A percentile compares a stretch with the other conserved stretches of the same genome.
These are phyloP conservation scores for Phytophthora aleatoria DNA, from an alignment of 352 stramenopile genomes.

Conservation along the genomic window DNA sequence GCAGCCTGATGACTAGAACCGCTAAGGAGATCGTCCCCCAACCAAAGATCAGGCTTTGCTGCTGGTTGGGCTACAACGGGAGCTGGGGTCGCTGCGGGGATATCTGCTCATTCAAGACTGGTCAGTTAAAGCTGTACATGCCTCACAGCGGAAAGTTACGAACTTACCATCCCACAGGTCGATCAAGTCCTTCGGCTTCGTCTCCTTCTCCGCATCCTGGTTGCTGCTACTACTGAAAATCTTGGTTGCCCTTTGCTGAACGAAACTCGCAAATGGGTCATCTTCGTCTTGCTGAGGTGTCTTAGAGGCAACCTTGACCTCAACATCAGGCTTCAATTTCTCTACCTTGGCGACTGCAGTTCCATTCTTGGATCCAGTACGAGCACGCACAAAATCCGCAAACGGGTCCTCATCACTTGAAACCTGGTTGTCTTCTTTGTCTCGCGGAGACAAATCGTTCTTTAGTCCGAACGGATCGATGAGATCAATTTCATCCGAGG, in stretches of 20 bases:
- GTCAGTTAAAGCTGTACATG: constrained; percentile 4
- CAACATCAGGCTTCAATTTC: constrained; percentile 8
- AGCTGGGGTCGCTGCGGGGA: constrained; percentile 1
- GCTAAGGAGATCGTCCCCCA: constrained; percentile 21
- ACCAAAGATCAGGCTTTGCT: constrained; percentile 31
- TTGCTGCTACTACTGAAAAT: constrained; percentile 33
- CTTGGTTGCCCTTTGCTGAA: constrained; percentile 55
- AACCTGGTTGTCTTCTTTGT: constrained; percentile 44
- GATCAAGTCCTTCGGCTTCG: constrained; percentile 58
- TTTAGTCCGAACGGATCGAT: constrained; percentile 36
- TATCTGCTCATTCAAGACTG: constrained; percentile 12
- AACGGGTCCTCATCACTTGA: constrained; percentile 61
- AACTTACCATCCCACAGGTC: constrained; percentile 67
- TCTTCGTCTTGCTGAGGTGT: constrained; percentile 43
- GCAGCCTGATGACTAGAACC: constrained; percentile 10
- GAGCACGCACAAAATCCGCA: constrained; percentile 60
- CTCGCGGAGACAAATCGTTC: constrained; percentile 7
- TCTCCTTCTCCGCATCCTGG: constrained; percentile 24
- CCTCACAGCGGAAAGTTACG: neutral
- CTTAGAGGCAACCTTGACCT: constrained; percentile 14
- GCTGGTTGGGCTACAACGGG: constrained; percentile 4
- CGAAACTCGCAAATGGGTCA: constrained; percentile 71
- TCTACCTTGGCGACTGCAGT: neutral
- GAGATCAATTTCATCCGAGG: constrained; percentile 26
- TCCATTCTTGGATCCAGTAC: constrained; percentile 35